These are phyloP conservation scores for Epichloe uncinata DNA, from an alignment of 2,329 filamentous ascomycete species.

Conservation along the genomic window DNA sequence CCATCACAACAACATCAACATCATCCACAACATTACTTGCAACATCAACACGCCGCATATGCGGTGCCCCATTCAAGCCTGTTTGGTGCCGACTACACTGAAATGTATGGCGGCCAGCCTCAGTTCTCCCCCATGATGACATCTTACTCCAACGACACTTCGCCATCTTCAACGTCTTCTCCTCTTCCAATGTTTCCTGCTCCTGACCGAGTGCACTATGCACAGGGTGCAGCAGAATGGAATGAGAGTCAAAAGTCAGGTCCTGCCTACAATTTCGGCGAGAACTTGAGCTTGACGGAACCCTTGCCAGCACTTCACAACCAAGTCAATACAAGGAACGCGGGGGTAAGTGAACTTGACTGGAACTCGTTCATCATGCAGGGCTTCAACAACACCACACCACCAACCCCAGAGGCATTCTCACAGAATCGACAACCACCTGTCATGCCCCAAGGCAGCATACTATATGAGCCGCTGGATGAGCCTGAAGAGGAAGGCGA, in stretches of 20 bases:
- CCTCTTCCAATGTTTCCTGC: conserved; percentile 33
- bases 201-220: conserved; percentile 25
- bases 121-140: conserved; percentile 37
- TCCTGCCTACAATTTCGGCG: conserved; percentile 14
- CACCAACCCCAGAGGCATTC: conserved; percentile 47
- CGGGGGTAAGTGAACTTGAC: conserved; percentile 12
- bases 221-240: conserved; percentile 27
- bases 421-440: conserved; percentile 37
- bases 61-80: conserved; percentile 23
- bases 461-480: conserved; percentile 35
- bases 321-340: conserved; percentile 4
- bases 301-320: conserved; percentile 17
- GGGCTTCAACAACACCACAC: conserved; percentile 35
- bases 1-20: background rate
- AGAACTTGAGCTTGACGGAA: conserved; percentile 14
- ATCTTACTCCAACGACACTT: conserved; percentile 44
- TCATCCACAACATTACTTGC: conserved; percentile 12
- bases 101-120: conserved; percentile 27
- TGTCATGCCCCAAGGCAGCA: conserved; percentile 34
- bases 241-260: conserved; percentile 18
- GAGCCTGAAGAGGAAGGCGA: conserved; percentile 49
- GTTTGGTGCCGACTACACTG: conserved; percentile 25
- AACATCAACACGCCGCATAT: conserved; percentile 25
- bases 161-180: conserved; percentile 41
- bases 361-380: conserved; percentile 35